Percentiles rank a stretch among this genome's conserved stretches.
Conservation (phyloP, 169 alveolate genomes). For the Eimeria mitis region DNA sequence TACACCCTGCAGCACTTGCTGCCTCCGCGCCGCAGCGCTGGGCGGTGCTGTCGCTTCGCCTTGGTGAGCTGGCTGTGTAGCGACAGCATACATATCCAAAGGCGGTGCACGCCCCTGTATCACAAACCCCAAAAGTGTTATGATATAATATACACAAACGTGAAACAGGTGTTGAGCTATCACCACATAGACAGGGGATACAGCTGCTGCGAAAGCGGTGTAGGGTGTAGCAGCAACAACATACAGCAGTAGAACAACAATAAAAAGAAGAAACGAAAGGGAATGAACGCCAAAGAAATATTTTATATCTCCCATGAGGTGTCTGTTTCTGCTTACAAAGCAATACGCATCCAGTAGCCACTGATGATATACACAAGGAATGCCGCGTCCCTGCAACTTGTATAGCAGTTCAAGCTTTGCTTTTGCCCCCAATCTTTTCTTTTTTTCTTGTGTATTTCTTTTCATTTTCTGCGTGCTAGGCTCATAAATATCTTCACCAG, state of each 20-base stretch:
- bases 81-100: slow-evolving; percentile 15
- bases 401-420: slow-evolving; percentile 9
- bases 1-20: slow-evolving; percentile 58
- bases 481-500: neutral
- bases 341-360: slow-evolving; percentile 50
- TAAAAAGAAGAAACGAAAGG: neutral
- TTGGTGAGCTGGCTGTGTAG: neutral
- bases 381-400: slow-evolving; percentile 39
- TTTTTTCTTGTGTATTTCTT: neutral
- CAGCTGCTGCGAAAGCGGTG: neutral
- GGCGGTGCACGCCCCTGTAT: slow-evolving; percentile 63
- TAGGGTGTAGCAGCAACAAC: neutral
- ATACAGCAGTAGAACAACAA: neutral
- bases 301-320: neutral
- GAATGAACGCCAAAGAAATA: too few relatives aligned
- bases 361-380: slow-evolving; percentile 54
- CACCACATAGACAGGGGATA: neutral
- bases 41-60: neutral
- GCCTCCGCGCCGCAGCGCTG: slow-evolving; percentile 32
- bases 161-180: neutral
- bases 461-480: neutral
- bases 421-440: neutral
- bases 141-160: neutral
- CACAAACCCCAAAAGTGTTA: neutral
- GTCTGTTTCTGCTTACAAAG: slow-evolving; percentile 12